A percentile compares a stretch with the other conserved stretches of the same genome.
Conservation (phyloP, 2,329 filamentous ascomycete genomes). For the Calonectria pseudoturangicola region DNA sequence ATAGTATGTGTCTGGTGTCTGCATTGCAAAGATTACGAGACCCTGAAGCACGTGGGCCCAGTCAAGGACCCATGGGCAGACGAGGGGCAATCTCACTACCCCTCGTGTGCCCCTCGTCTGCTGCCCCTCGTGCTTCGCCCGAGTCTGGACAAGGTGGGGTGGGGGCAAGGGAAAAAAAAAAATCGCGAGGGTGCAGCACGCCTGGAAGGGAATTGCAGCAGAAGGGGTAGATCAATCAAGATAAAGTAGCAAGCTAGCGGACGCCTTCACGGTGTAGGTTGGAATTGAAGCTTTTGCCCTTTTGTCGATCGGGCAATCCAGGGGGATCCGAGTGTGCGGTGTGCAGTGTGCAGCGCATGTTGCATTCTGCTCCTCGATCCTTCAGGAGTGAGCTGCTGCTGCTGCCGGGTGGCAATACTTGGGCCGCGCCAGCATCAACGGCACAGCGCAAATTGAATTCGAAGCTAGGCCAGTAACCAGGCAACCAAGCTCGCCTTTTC, state of each 20-base stretch:
- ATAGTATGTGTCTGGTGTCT: conserved; percentile 5
- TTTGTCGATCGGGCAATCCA: neutral
- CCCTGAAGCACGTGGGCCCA: conserved; percentile 33
- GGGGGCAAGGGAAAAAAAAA: neutral
- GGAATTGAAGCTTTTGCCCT: neutral
- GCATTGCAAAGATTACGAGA: conserved; percentile 7
- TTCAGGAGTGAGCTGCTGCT: neutral
- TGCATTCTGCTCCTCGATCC: neutral
- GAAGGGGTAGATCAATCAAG: conserved; percentile 24
- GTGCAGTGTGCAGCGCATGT: neutral
- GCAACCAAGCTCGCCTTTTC: conserved; percentile 20
- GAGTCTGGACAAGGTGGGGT: neutral
- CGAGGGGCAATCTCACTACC: conserved; percentile 17
- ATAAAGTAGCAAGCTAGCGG: conserved; percentile 5
- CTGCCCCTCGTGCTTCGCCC: conserved; percentile 7
- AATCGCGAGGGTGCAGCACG: neutral
- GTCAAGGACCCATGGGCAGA: conserved; percentile 3
- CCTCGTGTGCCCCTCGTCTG: conserved; percentile 22
- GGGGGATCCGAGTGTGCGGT: neutral
- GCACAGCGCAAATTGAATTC: conserved; percentile 28
- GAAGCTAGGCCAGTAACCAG: conserved; percentile 27
- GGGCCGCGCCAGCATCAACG: conserved; percentile 20
- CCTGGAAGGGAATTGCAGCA: conserved; percentile 7
- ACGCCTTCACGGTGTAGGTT: neutral
- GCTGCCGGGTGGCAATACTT: neutral